Evolutionary conservation across 2,329 filamentous ascomycete genomes (phyloP), one percentile per base, ranked within the genome.

Genomic region (Penicillium sp.): DNA sequence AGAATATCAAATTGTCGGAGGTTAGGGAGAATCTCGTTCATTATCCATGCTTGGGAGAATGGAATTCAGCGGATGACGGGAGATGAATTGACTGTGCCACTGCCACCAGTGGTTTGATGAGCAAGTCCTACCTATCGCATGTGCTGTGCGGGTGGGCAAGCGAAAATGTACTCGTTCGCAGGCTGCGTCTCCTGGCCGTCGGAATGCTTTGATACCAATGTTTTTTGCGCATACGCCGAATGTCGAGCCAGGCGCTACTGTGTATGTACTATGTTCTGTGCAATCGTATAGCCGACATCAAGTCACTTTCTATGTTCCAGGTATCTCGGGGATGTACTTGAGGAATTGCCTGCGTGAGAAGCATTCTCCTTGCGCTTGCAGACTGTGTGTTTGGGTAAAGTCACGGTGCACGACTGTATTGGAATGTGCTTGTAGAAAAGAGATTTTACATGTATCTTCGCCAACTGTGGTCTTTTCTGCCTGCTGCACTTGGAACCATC

Each of bases 251-350:
- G 33, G 48, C 48, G 49, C 47, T 53, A 55, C 52, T 49, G 52
- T 61, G 54, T 58, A 59, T 59, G 53, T 61, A 59, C 58, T 59
- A 59, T 59, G 51, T 59, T 61, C 56, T 55, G 45, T 54, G 56
- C 53, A 50, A 54, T 49, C 50, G 55, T 56, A 53, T 56, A 56
- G 47, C 50, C 53, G 55, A 60, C 56, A 53, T 37, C 14, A 38
- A 46, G 53, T 61, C 58, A 46, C 42, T 55, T 58, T 36, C 44
- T 54, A 31, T 50, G 37, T 55, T 52, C 19, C 49, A 41, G 53
- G 14, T 31, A n/a, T 40, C 11, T 40, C 12, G 22, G 22, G 8
- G 2, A 25, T 25, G 22, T 25, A 25, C 22, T 25, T 25, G 22
- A 25, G 22, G 22, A 25, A 4, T 25, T 7, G 22, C 22, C 22